Conservation (phyloP, 2,329 filamentous ascomycete species). For the Aspergillus sp. region DNA sequence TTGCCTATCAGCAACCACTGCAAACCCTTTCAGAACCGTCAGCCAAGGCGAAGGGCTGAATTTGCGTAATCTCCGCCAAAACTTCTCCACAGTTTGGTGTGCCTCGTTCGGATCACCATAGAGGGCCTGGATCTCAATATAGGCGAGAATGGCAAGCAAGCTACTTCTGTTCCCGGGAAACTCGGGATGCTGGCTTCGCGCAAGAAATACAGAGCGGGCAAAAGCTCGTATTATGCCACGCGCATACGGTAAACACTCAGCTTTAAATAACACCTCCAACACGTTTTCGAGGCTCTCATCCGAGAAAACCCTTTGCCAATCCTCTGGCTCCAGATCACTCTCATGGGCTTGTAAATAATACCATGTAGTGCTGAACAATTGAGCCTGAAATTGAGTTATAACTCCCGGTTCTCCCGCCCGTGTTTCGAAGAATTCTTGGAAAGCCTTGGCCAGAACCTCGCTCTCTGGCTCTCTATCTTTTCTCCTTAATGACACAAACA, state of each 20-base stretch:
- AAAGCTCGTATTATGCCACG: slow-evolving; percentile 39
- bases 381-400: slow-evolving; percentile 67
- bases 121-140: slow-evolving; percentile 52
- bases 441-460: slow-evolving; percentile 64
- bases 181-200: slow-evolving; percentile 43
- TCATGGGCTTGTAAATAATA: slow-evolving; percentile 54
- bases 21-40: slow-evolving; percentile 61
- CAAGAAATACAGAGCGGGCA: slow-evolving; percentile 39
- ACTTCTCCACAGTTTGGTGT: slow-evolving; percentile 44
- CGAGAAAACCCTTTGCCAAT: slow-evolving; percentile 39
- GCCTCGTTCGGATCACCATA: slow-evolving; percentile 60
- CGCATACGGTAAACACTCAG: slow-evolving; percentile 36
- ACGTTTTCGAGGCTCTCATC: slow-evolving; percentile 41
- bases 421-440: slow-evolving; percentile 62
- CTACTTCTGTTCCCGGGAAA: slow-evolving; percentile 38
- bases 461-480: slow-evolving; percentile 64
- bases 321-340: slow-evolving; percentile 29
- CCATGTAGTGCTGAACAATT: slow-evolving; percentile 60
- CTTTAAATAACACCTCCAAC: slow-evolving; percentile 39
- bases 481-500: slow-evolving; percentile 63
- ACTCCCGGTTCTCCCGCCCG: slow-evolving; percentile 49
- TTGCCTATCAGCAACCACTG: slow-evolving; percentile 57
- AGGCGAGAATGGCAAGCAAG: slow-evolving; percentile 43
- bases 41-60: slow-evolving; percentile 44
- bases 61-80: slow-evolving; percentile 36